These are phyloP conservation scores for Fusarium musae DNA, from an alignment of 2,329 filamentous ascomycete genomes.

Conservation along the genomic window DNA sequence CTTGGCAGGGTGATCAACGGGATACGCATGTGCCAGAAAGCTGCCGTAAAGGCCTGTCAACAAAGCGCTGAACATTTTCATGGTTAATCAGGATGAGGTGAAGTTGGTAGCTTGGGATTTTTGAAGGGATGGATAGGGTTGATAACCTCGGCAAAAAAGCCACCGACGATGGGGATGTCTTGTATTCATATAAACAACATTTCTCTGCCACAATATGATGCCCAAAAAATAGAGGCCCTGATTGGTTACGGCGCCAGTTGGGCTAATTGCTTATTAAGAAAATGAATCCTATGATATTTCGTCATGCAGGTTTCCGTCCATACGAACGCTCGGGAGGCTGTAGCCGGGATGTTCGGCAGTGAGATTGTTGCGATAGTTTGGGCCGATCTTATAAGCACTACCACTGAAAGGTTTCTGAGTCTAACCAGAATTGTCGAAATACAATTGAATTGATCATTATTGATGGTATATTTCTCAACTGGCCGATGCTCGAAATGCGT, in stretches of 20 bases:
- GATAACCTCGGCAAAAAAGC: constrained; percentile 13
- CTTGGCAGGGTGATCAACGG: neutral
- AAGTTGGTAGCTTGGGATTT: neutral
- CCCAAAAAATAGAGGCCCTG: accelerated
- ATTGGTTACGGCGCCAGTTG: neutral
- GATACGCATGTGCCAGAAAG: neutral
- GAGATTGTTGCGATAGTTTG: neutral
- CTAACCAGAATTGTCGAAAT: accelerated
- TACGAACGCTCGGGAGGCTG: neutral
- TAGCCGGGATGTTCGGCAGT: neutral
- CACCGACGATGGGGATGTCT: constrained; percentile 11
- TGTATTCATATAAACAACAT: neutral
- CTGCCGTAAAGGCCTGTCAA: neutral
- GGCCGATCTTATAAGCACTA: neutral
- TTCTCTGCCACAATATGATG: neutral
- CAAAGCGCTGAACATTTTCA: constrained; percentile 2
- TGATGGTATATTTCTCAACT: accelerated
- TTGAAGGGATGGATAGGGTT: neutral
- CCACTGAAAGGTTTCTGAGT: accelerated
- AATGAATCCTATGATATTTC: neutral
- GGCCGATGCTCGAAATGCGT: neutral
- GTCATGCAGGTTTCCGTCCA: neutral
- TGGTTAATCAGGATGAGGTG: neutral
- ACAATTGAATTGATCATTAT: accelerated
- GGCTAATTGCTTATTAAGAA: neutral